Base-by-base conservation (phyloP, 441 rosid genomes). In the Eruca vesicaria region DNA sequence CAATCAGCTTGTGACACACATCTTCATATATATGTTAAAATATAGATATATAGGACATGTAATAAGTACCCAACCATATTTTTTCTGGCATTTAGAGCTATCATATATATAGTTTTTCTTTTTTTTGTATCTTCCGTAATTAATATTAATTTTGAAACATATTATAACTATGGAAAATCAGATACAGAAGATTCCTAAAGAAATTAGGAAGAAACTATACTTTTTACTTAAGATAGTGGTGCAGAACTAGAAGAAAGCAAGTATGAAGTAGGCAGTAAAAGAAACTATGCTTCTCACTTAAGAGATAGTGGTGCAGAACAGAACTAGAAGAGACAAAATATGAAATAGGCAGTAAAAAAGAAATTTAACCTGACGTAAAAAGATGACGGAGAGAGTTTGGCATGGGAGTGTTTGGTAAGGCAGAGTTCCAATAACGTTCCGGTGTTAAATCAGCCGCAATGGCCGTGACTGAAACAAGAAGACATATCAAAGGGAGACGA, bases 371-470 rank as follows among this genome's bases (percentile, higher is more conserved):
- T 3, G 81, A 72, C 4, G 79, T 83, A 71, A 95, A 80, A 63
- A 85, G 88, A 68, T 89, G 86, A 41, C 70, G 74, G 74, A 93
- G 81, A 67, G 87, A 83, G 79, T 89, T 84, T 10, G 99, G 98
- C 82, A 93, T 87, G 9, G 86, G 90, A 32, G 95, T 83, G 80
- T 89, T 88, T n/a, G 97, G 98, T 79, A 95, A 69, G 69, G 78
- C 85, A 38, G 82, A 61, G 16, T 80, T 83, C 98, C 99, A 95
- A 76, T 95, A 91, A 60, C 76, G 79, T 62, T 91, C 88, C 9
- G 90, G 92, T 19, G 89, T 35, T 12, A 81, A 19, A 20, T 83
- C 89, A 69, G 93, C 98, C 8, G 69, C 65, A 57, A 68, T 86
- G 38, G 84, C 80, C 59, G 65, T 61, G 65, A 72, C 31, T 52